Percentiles rank a stretch among this genome's conserved stretches.
These are phyloP conservation scores for Rhodotorula babjevae DNA, from an alignment of 768 basidiomycete genomes.

Conservation along the genomic window DNA sequence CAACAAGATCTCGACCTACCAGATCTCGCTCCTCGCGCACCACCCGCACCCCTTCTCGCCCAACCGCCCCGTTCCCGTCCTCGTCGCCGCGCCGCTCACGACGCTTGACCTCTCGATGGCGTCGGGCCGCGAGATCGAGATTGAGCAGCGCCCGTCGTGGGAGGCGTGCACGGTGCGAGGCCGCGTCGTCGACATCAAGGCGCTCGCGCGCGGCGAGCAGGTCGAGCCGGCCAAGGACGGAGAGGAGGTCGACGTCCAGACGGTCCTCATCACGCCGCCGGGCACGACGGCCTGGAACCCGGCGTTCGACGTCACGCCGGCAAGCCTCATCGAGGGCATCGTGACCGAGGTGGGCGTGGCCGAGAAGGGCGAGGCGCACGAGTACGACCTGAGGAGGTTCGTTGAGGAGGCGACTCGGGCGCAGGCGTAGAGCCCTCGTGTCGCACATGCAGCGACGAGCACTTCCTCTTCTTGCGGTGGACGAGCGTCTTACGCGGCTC, in stretches of 20 bases:
- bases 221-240: conserved; percentile 54
- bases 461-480: too few species aligned
- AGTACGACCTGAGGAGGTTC: conserved; percentile 63
- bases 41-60: conserved; percentile 40
- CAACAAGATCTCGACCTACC: conserved; percentile 97
- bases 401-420: conserved; percentile 45
- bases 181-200: conserved; percentile 63
- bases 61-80: conserved; percentile 66
- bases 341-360: conserved; percentile 94
- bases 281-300: conserved; percentile 65
- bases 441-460: too few species aligned
- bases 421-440: neutral
- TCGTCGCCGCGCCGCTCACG: conserved; percentile 87
- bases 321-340: conserved; percentile 85
- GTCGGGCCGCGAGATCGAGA: conserved; percentile 62
- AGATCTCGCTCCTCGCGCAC: conserved; percentile 85
- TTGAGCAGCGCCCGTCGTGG: conserved; percentile 80
- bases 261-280: conserved; percentile 44
- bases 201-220: conserved; percentile 50
- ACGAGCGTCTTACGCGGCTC: too few species aligned
- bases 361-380: conserved; percentile 58
- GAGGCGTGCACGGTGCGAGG: conserved; percentile 89
- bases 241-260: conserved; percentile 54
- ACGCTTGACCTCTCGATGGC: conserved; percentile 76
- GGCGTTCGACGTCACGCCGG: conserved; percentile 93